Conservation (phyloP, 2,329 filamentous ascomycete genomes). For the Talaromyces rugulosus region DNA sequence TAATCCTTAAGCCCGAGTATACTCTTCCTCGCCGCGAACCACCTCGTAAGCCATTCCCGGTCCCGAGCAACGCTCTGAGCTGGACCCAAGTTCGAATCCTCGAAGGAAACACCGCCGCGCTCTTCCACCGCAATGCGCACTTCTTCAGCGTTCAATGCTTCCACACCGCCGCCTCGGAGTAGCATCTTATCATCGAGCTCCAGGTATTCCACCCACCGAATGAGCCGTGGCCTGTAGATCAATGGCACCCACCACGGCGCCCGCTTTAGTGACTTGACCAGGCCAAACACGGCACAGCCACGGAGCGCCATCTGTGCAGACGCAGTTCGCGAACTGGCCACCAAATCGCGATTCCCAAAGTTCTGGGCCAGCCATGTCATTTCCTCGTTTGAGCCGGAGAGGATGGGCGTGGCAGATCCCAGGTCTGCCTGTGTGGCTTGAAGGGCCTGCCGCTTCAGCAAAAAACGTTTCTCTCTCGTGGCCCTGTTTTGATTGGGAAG, state of each 20-base stretch:
- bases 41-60: constrained; percentile 34
- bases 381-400: constrained; percentile 19
- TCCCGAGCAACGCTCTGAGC: constrained; percentile 24
- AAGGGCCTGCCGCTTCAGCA: constrained; percentile 27
- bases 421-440: constrained; percentile 17
- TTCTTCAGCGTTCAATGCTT: constrained; percentile 59
- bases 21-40: constrained; percentile 22
- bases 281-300: constrained; percentile 32
- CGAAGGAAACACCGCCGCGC: constrained; percentile 47
- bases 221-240: constrained; percentile 54
- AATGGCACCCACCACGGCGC: constrained; percentile 36
- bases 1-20: not conserved
- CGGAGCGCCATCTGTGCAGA: constrained; percentile 23
- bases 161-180: constrained; percentile 56
- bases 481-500: constrained; percentile 70
- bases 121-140: constrained; percentile 67
- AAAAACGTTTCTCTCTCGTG: constrained; percentile 52
- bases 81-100: constrained; percentile 14
- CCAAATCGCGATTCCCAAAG: constrained; percentile 20
- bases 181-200: constrained; percentile 68
- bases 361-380: constrained; percentile 26
- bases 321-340: constrained; percentile 13
- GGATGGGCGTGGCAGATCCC: constrained; percentile 15
- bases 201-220: constrained; percentile 58
- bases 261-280: constrained; percentile 32